phyloP scores from a whole-genome alignment of 345 rosid genomes.

The Citrus maxima region DNA sequence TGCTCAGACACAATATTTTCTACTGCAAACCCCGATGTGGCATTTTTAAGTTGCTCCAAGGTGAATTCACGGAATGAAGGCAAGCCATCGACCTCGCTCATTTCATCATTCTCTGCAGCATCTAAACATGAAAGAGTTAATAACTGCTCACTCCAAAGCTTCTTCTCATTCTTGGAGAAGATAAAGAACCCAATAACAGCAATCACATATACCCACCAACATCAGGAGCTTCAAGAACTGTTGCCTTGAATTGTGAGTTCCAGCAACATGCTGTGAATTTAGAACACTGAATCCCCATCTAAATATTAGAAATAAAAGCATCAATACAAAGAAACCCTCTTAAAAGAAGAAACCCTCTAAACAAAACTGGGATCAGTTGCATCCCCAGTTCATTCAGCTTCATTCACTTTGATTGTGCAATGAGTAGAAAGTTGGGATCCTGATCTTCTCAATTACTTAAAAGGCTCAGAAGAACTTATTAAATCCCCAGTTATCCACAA shows the following conservation, averaged over 20 bases:
- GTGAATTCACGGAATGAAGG: slow-evolving; percentile 75
- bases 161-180: neutral
- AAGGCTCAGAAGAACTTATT: neutral
- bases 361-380: neutral
- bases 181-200: neutral
- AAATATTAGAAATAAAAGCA: slow-evolving; percentile 14
- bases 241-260: slow-evolving; percentile 55
- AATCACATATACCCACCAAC: slow-evolving; percentile 42
- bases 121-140: slow-evolving; percentile 9
- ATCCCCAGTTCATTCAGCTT: slow-evolving; percentile 2
- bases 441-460: neutral
- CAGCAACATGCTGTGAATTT: slow-evolving; percentile 62
- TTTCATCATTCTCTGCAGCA: slow-evolving; percentile 52
- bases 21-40: slow-evolving; percentile 83
- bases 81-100: slow-evolving; percentile 37
- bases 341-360: neutral
- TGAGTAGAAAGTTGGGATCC: neutral
- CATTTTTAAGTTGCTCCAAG: slow-evolving; percentile 69
- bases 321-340: slow-evolving; percentile 1
- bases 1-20: slow-evolving; percentile 95
- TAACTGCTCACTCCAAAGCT: neutral
- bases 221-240: slow-evolving; percentile 56
- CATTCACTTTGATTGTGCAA: neutral
- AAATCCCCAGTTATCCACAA: neutral
- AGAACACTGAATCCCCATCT: slow-evolving; percentile 58